Evolutionary conservation across 2,329 filamentous ascomycete species (phyloP).

Genomic region (Hypoxylon sp.): DNA sequence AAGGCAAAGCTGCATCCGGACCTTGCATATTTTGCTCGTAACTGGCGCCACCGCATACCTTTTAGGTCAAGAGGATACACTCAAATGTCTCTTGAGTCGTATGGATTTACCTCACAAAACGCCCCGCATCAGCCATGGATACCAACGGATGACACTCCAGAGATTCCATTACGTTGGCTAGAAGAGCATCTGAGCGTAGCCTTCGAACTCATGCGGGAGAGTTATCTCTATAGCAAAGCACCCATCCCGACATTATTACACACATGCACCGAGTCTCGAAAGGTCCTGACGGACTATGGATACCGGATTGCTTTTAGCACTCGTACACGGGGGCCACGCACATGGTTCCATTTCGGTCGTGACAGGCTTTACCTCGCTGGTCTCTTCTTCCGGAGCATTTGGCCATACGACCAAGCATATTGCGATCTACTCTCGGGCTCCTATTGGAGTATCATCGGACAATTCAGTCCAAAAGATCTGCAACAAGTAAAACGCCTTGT

Average conservation of each 20-base stretch:
- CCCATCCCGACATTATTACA: conserved; percentile 29
- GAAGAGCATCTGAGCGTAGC: conserved; percentile 14
- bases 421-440: neutral
- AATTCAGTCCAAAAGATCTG: conserved; percentile 17
- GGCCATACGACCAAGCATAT: neutral
- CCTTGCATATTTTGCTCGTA: conserved; percentile 20
- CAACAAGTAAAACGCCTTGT: conserved; percentile 9
- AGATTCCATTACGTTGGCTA: conserved; percentile 21
- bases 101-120: conserved; percentile 13
- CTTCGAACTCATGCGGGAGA: conserved; percentile 17
- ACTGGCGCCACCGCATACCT: conserved; percentile 15
- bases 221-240: conserved; percentile 26
- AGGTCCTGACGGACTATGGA: conserved; percentile 13
- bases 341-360: conserved; percentile 31
- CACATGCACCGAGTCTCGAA: conserved; percentile 25
- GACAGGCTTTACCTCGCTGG: conserved; percentile 15
- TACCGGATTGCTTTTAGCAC: conserved; percentile 27
- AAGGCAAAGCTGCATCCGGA: conserved; percentile 17
- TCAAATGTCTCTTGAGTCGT: conserved; percentile 20
- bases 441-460: conserved; percentile 12
- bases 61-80: neutral
- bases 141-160: conserved; percentile 11
- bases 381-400: too few species aligned
- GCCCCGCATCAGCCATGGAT: conserved; percentile 9
- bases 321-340: conserved; percentile 16